Base-by-base conservation (phyloP, 805 yeast species). In the Nakazawaea anatomiae region DNA sequence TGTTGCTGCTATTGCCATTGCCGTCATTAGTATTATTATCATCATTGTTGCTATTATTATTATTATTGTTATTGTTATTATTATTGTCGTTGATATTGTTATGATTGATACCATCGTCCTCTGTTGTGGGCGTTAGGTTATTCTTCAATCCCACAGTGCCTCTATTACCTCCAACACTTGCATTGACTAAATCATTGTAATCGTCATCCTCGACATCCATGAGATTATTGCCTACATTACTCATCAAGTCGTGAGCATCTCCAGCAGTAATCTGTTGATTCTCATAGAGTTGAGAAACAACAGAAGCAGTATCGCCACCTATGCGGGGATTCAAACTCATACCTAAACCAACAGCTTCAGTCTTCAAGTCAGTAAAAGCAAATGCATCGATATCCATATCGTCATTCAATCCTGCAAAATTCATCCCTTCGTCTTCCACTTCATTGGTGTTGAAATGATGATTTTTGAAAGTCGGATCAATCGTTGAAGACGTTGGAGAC, bases 1-100 rank as follows among this genome's bases (percentile, higher is more conserved):
- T 69, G 44, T 59, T 60, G 48, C 43, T 45, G 47, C 34, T 32
- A 14, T 31, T 34, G 34, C 38, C 36, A 41, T 32, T 44, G 27
- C 39, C 44, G 39, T 45, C 42, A 42, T 41, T 18, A 32, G 44
- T 47, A 27, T 51, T 52, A 39, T 52, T 42, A 25, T 51, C 54
- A 25, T 43, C 47, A 32, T 45, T 52, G 31, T 51, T 48, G 18
- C 10, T 44, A 28, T 38, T 53, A 43, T 51, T 52, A 32, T 34
- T 39, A 28, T 45, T 42, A 10, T 45, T 55, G 30, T 50, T 50
- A 14, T 47, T 48, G 14, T 54, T 40, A 42, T 41, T 32, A 28
- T 42, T 42, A 30, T 50, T 38, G 25, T 18, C 25, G 25, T 18
- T 18, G 25, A 18, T 18, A 27, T 12, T 42, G 32, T 47, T 53